Evolutionary conservation across 1,284 basidiomycete species (phyloP).

Genomic region (Peniophora sp.): DNA sequence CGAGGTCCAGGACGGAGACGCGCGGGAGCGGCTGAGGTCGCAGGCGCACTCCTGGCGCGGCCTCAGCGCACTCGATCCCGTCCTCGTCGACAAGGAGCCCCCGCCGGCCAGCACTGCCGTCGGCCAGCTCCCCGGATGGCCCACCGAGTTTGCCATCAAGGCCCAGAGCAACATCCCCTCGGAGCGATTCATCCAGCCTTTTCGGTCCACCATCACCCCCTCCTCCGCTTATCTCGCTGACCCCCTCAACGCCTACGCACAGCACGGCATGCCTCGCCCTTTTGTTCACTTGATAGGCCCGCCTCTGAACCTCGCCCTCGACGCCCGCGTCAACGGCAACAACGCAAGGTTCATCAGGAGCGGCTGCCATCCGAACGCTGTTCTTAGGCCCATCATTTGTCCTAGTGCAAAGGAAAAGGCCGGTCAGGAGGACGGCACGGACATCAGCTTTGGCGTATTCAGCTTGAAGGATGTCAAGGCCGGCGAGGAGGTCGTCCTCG

Average conservation of each 20-base stretch:
- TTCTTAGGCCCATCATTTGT: slow-evolving; percentile 73
- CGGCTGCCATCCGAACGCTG: slow-evolving; percentile 87
- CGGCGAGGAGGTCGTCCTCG: slow-evolving; percentile 83
- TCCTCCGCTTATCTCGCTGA: slow-evolving; percentile 56
- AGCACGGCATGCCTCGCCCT: slow-evolving; percentile 65
- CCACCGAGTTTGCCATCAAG: slow-evolving; percentile 35
- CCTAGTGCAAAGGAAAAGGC: slow-evolving; percentile 18
- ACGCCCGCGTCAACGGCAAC: slow-evolving; percentile 74
- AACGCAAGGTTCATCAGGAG: slow-evolving; percentile 72
- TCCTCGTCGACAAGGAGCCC: slow-evolving; percentile 21
- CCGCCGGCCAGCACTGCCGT: slow-evolving; percentile 22
- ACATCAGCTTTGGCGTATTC: slow-evolving; percentile 78
- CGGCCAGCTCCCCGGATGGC: slow-evolving; percentile 25
- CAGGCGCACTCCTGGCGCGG: slow-evolving; percentile 65
- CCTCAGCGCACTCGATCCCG: slow-evolving; percentile 46
- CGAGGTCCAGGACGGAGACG: slow-evolving; percentile 40
- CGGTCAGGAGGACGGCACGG: slow-evolving; percentile 25
- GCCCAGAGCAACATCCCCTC: slow-evolving; percentile 43
- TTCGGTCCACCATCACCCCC: slow-evolving; percentile 50
- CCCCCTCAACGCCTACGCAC: slow-evolving; percentile 63
- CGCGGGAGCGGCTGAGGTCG: slow-evolving; percentile 44
- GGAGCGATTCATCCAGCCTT: slow-evolving; percentile 45
- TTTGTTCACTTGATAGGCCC: slow-evolving; percentile 79
- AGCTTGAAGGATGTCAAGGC: slow-evolving; percentile 70
- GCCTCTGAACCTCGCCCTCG: slow-evolving; percentile 77